Evolutionary conservation across 2,329 filamentous ascomycete genomes (phyloP).

Genomic region (Parascedosporium putredinis): DNA sequence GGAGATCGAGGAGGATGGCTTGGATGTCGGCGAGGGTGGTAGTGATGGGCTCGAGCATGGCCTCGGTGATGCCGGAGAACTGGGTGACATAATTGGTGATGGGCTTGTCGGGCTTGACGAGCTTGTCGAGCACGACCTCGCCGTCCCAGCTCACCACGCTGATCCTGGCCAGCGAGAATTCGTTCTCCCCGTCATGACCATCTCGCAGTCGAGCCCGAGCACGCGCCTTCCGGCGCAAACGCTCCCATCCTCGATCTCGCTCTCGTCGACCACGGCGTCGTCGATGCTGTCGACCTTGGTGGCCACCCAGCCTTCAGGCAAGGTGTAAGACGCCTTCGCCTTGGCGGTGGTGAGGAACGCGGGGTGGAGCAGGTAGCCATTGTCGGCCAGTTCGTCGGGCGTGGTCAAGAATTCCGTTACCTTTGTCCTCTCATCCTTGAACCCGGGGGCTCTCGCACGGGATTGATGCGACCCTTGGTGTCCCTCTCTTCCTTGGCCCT

Average conservation of each 20-base stretch:
- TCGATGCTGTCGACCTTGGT: conserved; percentile 57
- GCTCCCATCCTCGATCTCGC: conserved; percentile 67
- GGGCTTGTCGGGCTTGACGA: conserved; percentile 82
- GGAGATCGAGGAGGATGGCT: conserved; percentile 57
- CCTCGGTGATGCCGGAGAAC: conserved; percentile 84
- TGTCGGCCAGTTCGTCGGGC: conserved; percentile 64
- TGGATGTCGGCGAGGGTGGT: conserved; percentile 82
- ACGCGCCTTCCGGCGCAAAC: conserved; percentile 72
- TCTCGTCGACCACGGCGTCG: conserved; percentile 57
- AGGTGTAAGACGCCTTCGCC: background rate
- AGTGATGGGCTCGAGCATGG: conserved; percentile 71
- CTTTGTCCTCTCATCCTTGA: conserved; percentile 66
- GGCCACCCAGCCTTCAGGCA: conserved; percentile 66
- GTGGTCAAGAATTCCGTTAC: conserved; percentile 70
- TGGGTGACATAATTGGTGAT: conserved; percentile 87
- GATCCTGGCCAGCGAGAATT: conserved; percentile 78
- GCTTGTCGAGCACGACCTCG: conserved; percentile 70
- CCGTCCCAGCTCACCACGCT: conserved; percentile 84
- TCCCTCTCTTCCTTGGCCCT: conserved; percentile 53
- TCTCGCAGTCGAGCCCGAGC: conserved; percentile 86
- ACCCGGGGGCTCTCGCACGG: conserved; percentile 54
- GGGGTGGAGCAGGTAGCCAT: conserved; percentile 78
- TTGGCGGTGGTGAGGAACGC: conserved; percentile 43
- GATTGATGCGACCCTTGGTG: conserved; percentile 46
- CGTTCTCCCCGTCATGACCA: conserved; percentile 78